A percentile compares a stretch with the other conserved stretches of the same genome.
Evolutionary conservation across 2,329 filamentous ascomycete species (phyloP).

Genomic region (Pyricularia grisea): DNA sequence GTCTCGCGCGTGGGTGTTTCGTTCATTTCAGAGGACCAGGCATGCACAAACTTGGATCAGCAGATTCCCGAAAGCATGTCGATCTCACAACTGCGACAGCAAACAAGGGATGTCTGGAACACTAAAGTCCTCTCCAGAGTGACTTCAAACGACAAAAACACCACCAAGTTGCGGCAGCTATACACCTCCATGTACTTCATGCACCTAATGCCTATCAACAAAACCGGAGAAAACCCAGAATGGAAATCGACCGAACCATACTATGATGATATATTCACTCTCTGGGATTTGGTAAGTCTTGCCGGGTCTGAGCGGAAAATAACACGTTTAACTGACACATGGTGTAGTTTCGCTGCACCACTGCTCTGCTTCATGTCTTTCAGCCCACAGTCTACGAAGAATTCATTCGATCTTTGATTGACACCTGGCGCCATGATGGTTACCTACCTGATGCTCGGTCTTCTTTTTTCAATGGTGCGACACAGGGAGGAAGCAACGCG

Average conservation of each 20-base stretch:
- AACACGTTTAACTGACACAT: not conserved
- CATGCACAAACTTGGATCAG: constrained; percentile 45
- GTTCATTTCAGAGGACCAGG: constrained; percentile 53
- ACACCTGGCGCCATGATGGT: constrained; percentile 56
- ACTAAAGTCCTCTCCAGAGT: constrained; percentile 53
- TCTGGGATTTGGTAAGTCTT: constrained; percentile 43
- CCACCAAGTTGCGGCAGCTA: constrained; percentile 46
- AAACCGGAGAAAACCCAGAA: constrained; percentile 59
- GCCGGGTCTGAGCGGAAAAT: constrained; percentile 6
- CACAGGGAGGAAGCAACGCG: constrained; percentile 60
- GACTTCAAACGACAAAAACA: constrained; percentile 45
- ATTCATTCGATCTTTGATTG: constrained; percentile 56
- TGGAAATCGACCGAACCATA: constrained; percentile 59
- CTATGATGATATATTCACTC: constrained; percentile 63
- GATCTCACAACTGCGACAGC: constrained; percentile 32
- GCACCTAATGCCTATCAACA: constrained; percentile 59
- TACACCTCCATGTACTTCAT: constrained; percentile 64
- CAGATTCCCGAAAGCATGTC: constrained; percentile 41
- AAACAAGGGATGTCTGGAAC: constrained; percentile 49
- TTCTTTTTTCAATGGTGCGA: constrained; percentile 59
- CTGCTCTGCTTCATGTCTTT: constrained; percentile 54
- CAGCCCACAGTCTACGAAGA: constrained; percentile 55
- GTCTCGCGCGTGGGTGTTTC: constrained; percentile 56
- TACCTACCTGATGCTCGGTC: constrained; percentile 58
- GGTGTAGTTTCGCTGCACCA: constrained; percentile 49